Base-by-base conservation (phyloP, 73 alveolate genomes). In the Uronychia setigera region DNA sequence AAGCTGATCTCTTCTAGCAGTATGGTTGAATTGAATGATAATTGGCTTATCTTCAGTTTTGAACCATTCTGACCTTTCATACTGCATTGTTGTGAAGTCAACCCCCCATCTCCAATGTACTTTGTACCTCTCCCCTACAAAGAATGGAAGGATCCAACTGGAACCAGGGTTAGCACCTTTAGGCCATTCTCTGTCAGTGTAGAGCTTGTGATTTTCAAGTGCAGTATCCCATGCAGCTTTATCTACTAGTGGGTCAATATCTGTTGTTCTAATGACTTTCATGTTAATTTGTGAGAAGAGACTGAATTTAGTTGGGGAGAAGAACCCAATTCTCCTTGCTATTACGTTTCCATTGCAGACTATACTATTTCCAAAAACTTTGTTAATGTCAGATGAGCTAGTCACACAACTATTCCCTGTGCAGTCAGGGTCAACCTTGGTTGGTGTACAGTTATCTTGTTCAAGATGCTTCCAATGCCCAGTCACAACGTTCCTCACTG, bases 1-100 rank as follows among this genome's bases (percentile, higher is more conserved):
- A n/a, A n/a, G n/a, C n/a, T n/a, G n/a, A n/a, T 78, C 84, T 32
- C 77, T 78, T 78, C 84, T 78, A 14, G 32, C 84, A 27, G 84
- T 78, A 32, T 31, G 74, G n/a, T 78, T 78, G 74, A 78, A 78
- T 31, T 78, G 84, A 29, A 78, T 32, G 1, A 32, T 34, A 0
- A 78, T 35, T 32, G 59, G 35, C 1, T 14, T 32, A 0, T 31
- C 35, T 5, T 78, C 84, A 0, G 33, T 35, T 1, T 78, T 33
- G 5, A 78, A 76, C n/a, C 32, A 35, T 32, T 78, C 84, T 31
- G 1, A 35, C n/a, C n/a, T n/a, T n/a, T n/a, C n/a, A n/a, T n/a
- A n/a, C 11, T 46, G 28, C 82, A 81, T 1, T 28, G 31, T 30
- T 30, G 74, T 29, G 76, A 81, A 81, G 35, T 81, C 88, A 0